Base-by-base conservation (phyloP, 768 basidiomycete genomes). In the Cytidiella melzeri region DNA sequence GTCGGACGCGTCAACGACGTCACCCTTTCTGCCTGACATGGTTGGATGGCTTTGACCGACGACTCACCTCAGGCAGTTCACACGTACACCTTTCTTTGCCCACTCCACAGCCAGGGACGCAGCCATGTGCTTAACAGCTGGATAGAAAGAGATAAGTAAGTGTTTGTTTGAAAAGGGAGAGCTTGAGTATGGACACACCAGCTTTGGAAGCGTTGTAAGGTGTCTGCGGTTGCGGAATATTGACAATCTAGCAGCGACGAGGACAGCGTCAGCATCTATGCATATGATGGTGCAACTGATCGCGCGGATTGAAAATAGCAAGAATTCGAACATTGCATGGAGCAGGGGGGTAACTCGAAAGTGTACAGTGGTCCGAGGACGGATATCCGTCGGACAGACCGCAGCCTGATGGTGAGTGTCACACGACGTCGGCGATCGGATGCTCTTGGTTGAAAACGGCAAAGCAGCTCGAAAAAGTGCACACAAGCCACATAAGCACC, bases 131-230 rank as follows among this genome's bases (percentile, higher is more conserved):
- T 87, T 85, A 27, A 97, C 93, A 42, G 93, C 86, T 87, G 51
- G 27, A 27, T n/a, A 26, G 40, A 25, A 3, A 12, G n/a, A 50
- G 27, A 44, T 36, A 41, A 27, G 48, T 50, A n/a, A 48, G 23
- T 21, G 36, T 7, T 18, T 23, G 40, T 19, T 18, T 11, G 40
- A 18, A 18, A 41, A 41, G 40, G 40, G 36, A 19, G 47, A 34
- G 19, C 4, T n/a, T n/a, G n/a, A n/a, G n/a, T n/a, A n/a, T n/a
- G n/a, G n/a, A 59, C 74, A 59, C 58, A 83, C 85, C 90, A 28
- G 91, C 91, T 72, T 94, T 97, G 18, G 92, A 94, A 7, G 90
- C 88, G 67, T 97, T 98, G 67, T 98, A 98, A 0, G 94, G 92
- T 3, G 90, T 88, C 75, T 98, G 95, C 37, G 79, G 80, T 79